Percentiles rank a stretch among this genome's conserved stretches.
Conservation (phyloP, 306 rosid genomes). For the Heteromeles arbutifolia region DNA sequence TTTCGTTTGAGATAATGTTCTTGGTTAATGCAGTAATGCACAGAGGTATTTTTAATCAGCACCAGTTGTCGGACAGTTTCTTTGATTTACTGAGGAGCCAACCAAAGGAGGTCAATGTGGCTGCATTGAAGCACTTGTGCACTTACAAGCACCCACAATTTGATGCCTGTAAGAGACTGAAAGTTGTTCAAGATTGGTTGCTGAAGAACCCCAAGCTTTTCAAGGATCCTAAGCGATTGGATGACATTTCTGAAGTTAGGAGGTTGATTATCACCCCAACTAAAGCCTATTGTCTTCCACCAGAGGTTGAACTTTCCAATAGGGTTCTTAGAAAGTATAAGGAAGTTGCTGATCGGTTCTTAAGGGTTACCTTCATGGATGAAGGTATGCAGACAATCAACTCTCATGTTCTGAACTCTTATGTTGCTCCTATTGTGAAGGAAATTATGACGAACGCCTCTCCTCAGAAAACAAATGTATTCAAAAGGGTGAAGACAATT, state of each 20-base stretch:
- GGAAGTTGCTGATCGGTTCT: constrained; percentile 63
- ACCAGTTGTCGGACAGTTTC: constrained; percentile 47
- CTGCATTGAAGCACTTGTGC: constrained; percentile 69
- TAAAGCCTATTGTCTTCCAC: constrained; percentile 71
- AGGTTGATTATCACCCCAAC: constrained; percentile 81
- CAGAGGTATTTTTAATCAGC: constrained; percentile 60
- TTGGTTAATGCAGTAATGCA: constrained; percentile 63
- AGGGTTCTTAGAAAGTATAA: constrained; percentile 67
- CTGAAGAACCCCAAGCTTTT: constrained; percentile 55
- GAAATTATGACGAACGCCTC: constrained; percentile 48
- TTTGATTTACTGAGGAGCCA: constrained; percentile 55
- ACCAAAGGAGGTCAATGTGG: constrained; percentile 54
- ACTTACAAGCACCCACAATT: constrained; percentile 52
- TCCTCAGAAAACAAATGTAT: constrained; percentile 54
- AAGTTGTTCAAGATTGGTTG: constrained; percentile 66
- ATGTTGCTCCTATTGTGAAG: constrained; percentile 70
- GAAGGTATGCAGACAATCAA: constrained; percentile 80
- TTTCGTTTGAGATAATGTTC: constrained; percentile 61
- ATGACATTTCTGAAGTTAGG: constrained; percentile 64
- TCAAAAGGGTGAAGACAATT: constrained; percentile 47
- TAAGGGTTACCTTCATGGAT: constrained; percentile 87
- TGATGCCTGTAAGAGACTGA: constrained; percentile 53
- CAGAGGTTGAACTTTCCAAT: constrained; percentile 77
- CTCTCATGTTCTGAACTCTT: constrained; percentile 43
- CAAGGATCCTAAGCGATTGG: constrained; percentile 44